Evolutionary conservation across 2,329 filamentous ascomycete species (phyloP).

Genomic region (Colletotrichum chlorophyti): DNA sequence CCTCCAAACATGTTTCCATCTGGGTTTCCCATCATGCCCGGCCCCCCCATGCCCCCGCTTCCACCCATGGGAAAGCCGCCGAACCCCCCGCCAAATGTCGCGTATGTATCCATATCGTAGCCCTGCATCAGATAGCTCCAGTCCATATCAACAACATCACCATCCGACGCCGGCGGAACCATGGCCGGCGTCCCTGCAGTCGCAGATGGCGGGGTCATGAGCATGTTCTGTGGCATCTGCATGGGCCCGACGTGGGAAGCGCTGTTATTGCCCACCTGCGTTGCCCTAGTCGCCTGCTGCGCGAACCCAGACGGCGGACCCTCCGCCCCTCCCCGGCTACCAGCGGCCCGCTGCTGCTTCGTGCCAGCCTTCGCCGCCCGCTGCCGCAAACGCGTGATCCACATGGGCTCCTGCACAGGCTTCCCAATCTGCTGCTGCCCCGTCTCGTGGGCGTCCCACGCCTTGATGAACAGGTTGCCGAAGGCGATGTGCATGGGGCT

Average conservation of each 20-base stretch:
- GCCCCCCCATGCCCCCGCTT: constrained; percentile 28
- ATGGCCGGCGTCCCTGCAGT: constrained; percentile 31
- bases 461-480: constrained; percentile 64
- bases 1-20: constrained; percentile 27
- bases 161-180: constrained; percentile 34
- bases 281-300: constrained; percentile 35
- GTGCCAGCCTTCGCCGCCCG: constrained; percentile 44
- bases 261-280: constrained; percentile 31
- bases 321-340: constrained; percentile 3
- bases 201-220: constrained; percentile 38
- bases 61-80: constrained; percentile 29
- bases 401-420: constrained; percentile 48
- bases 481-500: constrained; percentile 66
- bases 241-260: constrained; percentile 30
- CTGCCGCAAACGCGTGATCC: constrained; percentile 56
- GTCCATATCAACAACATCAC: constrained; percentile 49
- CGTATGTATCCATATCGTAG: constrained; percentile 42
- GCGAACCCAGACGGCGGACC: background rate
- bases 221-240: constrained; percentile 36
- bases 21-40: constrained; percentile 32
- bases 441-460: constrained; percentile 64
- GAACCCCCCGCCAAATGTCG: constrained; percentile 35
- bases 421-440: constrained; percentile 53
- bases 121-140: constrained; percentile 56
- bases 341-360: constrained; percentile 27